Evolutionary conservation across 768 basidiomycete genomes (phyloP).

Genomic region (Naganishia vishniacii): DNA sequence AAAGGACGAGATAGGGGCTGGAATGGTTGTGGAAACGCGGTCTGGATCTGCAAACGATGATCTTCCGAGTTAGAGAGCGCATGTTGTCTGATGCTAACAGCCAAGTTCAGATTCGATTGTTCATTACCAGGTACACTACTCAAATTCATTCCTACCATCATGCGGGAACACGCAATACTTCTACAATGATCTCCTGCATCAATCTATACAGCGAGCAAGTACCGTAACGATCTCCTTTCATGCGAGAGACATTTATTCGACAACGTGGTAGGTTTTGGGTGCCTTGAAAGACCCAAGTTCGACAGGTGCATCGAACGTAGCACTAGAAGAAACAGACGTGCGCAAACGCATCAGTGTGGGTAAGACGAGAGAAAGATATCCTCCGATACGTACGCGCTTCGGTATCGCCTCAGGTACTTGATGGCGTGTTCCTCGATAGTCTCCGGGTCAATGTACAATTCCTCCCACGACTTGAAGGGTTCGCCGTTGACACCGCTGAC

Average conservation of each 20-base stretch:
- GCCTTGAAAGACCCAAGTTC: constrained; percentile 46
- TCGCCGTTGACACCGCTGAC: constrained; percentile 49
- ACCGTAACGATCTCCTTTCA: neutral
- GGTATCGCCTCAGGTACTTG: constrained; percentile 79
- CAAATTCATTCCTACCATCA: no score
- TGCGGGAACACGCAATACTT: no score
- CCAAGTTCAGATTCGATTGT: no score
- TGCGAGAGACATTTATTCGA: constrained; percentile 30
- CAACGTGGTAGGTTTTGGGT: constrained; percentile 47
- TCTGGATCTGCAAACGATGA: no score
- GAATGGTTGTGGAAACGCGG: no score
- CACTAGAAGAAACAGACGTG: constrained; percentile 30
- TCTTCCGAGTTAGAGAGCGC: no score
- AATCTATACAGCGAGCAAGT: neutral
- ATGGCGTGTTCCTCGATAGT: constrained; percentile 84
- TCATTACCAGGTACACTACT: no score
- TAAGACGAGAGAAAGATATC: constrained; percentile 13
- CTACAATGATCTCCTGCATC: neutral
- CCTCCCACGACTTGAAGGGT: constrained; percentile 68
- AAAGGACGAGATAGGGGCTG: no score
- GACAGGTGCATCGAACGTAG: constrained; percentile 46
- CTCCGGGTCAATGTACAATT: constrained; percentile 71
- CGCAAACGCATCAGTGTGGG: no score
- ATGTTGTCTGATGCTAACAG: no score
- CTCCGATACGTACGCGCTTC: constrained; percentile 66